Evolutionary conservation across 352 stramenopile species (phyloP).

Genomic region (Phytophthora boehmeriae): DNA sequence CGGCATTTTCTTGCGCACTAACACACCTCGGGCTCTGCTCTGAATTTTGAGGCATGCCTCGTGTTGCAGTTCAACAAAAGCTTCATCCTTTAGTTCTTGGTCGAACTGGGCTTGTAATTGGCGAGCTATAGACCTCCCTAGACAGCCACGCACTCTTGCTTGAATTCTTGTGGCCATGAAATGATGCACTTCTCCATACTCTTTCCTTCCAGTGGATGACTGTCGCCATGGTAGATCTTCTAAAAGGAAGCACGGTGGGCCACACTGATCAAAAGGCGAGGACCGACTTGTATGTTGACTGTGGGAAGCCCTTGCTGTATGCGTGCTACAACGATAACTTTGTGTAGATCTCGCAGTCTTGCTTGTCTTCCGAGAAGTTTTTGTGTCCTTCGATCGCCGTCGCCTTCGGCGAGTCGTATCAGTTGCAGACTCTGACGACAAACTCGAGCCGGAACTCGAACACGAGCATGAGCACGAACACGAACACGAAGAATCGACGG

Average conservation of each 20-base stretch:
- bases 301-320: neutral
- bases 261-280: constrained; percentile 10
- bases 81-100: constrained; percentile 47
- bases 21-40: constrained; percentile 38
- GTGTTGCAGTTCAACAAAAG: constrained; percentile 41
- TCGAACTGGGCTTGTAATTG: constrained; percentile 32
- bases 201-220: constrained; percentile 8
- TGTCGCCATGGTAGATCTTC: neutral
- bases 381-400: constrained; percentile 8
- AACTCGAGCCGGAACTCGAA: constrained; percentile 28
- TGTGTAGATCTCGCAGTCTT: constrained; percentile 15
- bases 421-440: constrained; percentile 15
- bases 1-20: constrained; percentile 35
- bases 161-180: constrained; percentile 54
- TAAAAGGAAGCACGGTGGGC: constrained; percentile 16
- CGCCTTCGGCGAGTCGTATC: constrained; percentile 3
- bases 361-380: neutral
- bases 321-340: neutral
- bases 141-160: constrained; percentile 35
- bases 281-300: constrained; percentile 6
- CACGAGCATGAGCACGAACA: constrained; percentile 25
- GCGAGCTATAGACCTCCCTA: constrained; percentile 27
- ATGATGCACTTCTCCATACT: constrained; percentile 25
- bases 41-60: constrained; percentile 51
- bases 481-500: constrained; percentile 24